These are phyloP conservation scores for Cicer arietinum DNA, from an alignment of 306 rosid genomes.

Conservation along the genomic window DNA sequence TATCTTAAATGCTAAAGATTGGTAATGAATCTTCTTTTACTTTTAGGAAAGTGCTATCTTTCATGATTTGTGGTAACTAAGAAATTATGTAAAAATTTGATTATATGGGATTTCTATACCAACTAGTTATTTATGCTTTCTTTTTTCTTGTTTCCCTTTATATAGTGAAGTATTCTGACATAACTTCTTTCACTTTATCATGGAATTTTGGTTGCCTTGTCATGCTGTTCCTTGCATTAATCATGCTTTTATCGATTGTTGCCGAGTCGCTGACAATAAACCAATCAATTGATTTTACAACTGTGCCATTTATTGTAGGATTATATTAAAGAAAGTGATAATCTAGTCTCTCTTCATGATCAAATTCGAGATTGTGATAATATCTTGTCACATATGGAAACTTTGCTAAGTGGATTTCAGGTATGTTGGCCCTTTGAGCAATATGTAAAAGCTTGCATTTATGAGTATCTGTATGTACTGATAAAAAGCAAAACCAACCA, in stretches of 20 bases:
- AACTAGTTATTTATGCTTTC: conserved; percentile 6
- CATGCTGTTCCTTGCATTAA: not conserved
- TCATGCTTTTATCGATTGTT: conserved; percentile 26
- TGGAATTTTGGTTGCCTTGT: conserved; percentile 24
- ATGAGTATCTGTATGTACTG: conserved; percentile 16
- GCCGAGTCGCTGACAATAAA: conserved; percentile 6
- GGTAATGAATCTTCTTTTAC: not conserved
- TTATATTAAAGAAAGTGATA: conserved; percentile 91
- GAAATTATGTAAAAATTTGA: not conserved
- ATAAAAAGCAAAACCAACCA: conserved; percentile 11
- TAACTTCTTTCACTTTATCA: conserved; percentile 1
- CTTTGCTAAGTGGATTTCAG: conserved; percentile 96
- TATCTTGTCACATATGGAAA: conserved; percentile 98
- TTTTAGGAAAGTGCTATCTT: conserved; percentile 1
- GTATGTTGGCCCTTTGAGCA: conserved; percentile 54
- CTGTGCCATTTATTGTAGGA: conserved; percentile 63
- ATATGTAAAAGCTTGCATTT: conserved; percentile 24
- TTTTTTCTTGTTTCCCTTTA: not conserved
- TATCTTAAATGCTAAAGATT: not conserved
- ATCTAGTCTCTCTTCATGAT: conserved; percentile 94
- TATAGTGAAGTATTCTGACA: conserved; percentile 2
- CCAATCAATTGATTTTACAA: conserved; percentile 20
- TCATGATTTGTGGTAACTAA: not conserved
- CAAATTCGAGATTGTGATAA: conserved; percentile 96
- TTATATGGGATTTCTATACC: conserved; percentile 5